Conservation (phyloP, 495 filamentous ascomycete genomes). For the Hyaloscypha hepaticicola region DNA sequence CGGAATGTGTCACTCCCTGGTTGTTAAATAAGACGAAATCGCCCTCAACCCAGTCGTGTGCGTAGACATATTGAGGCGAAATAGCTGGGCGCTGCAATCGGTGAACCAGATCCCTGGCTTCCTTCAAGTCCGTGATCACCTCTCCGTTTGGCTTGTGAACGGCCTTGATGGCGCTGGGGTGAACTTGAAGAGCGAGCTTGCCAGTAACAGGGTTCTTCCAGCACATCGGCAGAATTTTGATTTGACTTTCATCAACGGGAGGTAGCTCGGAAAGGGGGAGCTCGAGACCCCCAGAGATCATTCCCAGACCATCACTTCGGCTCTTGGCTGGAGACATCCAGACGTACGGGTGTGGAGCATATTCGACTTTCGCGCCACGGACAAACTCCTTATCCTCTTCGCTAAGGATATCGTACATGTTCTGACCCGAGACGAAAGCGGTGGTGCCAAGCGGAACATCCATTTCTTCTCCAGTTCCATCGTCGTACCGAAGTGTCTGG, state of each 20-base stretch:
- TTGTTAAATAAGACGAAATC: conserved; percentile 75
- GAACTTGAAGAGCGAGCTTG: conserved; percentile 65
- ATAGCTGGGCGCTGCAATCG: conserved; percentile 70
- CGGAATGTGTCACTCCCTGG: conserved; percentile 66
- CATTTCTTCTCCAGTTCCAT: conserved; percentile 65
- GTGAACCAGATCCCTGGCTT: conserved; percentile 66
- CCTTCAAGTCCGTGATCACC: conserved; percentile 61
- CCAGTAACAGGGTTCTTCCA: conserved; percentile 72
- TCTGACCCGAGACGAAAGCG: conserved; percentile 66
- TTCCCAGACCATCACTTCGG: conserved; percentile 63
- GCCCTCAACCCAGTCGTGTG: conserved; percentile 73
- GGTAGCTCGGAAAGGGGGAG: conserved; percentile 56
- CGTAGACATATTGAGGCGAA: conserved; percentile 62
- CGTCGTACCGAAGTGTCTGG: conserved; percentile 68
- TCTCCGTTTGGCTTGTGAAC: conserved; percentile 62
- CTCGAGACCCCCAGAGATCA: conserved; percentile 61
- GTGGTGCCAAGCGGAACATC: conserved; percentile 73
- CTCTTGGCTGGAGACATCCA: conserved; percentile 70
- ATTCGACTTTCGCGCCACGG: conserved; percentile 62
- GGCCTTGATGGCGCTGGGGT: conserved; percentile 63
- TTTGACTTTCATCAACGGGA: conserved; percentile 58
- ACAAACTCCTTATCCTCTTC: conserved; percentile 65
- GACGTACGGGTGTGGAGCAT: conserved; percentile 74
- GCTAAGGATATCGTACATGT: conserved; percentile 62
- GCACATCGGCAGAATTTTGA: conserved; percentile 67